These are phyloP conservation scores for Camelina laxa DNA, from an alignment of 345 rosid species.

Conservation along the genomic window DNA sequence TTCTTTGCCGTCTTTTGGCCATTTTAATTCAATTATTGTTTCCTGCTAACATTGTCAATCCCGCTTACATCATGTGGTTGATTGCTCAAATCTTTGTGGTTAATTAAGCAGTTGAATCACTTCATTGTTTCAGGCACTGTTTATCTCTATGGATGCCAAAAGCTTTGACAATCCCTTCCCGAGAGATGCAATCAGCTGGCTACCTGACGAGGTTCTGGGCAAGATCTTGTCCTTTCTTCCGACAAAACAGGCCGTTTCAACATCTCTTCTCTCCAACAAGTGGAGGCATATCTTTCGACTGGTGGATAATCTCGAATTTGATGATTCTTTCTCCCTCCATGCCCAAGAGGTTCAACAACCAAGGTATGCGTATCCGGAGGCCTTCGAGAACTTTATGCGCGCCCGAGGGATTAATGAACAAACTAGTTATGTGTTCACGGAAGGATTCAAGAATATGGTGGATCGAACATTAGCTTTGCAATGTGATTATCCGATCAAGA, in stretches of 20 bases:
- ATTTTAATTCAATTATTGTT: no score
- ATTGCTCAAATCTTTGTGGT: no score
- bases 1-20: no score
- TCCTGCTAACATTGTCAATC: no score
- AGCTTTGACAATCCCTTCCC: not conserved
- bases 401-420: not conserved
- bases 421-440: no score
- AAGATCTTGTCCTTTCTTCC: slow-evolving; percentile 16
- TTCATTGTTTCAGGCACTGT: no score
- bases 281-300: not conserved
- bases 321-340: not conserved
- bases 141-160: slow-evolving; percentile 10
- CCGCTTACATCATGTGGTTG: no score
- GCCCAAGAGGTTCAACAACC: not conserved
- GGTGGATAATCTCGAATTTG: not conserved
- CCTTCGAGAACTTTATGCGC: not conserved
- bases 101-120: no score
- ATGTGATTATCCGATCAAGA: not conserved
- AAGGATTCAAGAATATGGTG: slow-evolving; percentile 1
- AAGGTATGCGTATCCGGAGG: no score
- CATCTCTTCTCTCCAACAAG: not conserved
- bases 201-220: slow-evolving; percentile 14
- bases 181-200: slow-evolving; percentile 24
- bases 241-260: not conserved
- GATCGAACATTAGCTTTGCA: slow-evolving; percentile 25